Evolutionary conservation across 1,284 basidiomycete species (phyloP), one percentile per base, ranked within the genome.

Genomic region (Fomitopsis betulina): DNA sequence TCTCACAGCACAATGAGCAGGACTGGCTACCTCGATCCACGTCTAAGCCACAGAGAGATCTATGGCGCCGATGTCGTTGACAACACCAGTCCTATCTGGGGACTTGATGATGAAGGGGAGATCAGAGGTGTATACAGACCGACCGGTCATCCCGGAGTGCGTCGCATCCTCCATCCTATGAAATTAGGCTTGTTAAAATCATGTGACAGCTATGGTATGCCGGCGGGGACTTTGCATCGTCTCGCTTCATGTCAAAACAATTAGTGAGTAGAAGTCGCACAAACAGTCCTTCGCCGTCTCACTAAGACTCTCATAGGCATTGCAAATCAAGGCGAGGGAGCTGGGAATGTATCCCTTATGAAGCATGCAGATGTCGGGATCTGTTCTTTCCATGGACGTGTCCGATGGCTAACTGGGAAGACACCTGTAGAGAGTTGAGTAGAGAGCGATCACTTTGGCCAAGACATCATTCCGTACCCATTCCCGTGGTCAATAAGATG

Each of bases 81-180:
- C 21, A 73, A 73, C 21, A 67, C 79, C 42, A 73, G 75, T 9
- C 72, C 73, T 0, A 68, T 86, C 9, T 87, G 82, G 83, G 82
- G 83, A 0, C 65, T 84, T 21, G 77, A 85, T 63, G 69, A 72
- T 10, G 85, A 87, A 60, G 83, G 84, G 0, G 85, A 88, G 68
- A 69, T 86, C 25, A 73, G 74, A 25, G 79, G 80, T 2, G 62
- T 57, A 42, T 69, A 62, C 39, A 58, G 63, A 9, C 72, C 71
- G 1, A 69, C 72, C 0, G 75, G 75, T 0, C 69, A 75, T 61
- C 75, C 75, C 33, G 66, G 62, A 6, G 66, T 67, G 37, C 58
- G 64, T 55, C 3, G 3, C 19, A 12, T 39, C 27, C 21, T 17
- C 21, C 1, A 0, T 6, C 12, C 17, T 13, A 23, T 12, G 23